A percentile compares a stretch with the other conserved stretches of the same genome.
Conservation (phyloP, 768 basidiomycete genomes). For the Pleurotus eryngii region DNA sequence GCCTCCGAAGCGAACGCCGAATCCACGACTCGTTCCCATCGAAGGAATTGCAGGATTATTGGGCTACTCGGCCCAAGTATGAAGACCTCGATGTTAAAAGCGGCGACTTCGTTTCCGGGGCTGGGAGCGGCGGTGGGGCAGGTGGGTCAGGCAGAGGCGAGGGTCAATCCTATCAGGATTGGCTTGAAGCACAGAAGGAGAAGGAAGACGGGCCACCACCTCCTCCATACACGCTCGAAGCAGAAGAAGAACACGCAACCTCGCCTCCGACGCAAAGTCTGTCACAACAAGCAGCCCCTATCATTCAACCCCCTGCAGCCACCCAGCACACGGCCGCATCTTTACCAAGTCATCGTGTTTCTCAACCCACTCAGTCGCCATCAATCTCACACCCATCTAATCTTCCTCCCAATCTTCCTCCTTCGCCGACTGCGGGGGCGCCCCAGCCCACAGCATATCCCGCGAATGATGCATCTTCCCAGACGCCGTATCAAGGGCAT, state of each 20-base stretch:
- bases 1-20: conserved; percentile 58
- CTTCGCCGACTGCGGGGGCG: not conserved
- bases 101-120: conserved; percentile 21
- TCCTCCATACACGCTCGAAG: conserved; percentile 66
- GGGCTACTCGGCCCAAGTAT: conserved; percentile 58
- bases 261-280: not conserved
- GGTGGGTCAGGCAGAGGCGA: conserved; percentile 11
- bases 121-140: conserved; percentile 12
- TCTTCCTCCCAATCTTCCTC: not conserved
- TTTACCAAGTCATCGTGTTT: not conserved
- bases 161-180: conserved; percentile 42
- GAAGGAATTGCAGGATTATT: conserved; percentile 75
- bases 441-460: not conserved
- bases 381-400: not conserved
- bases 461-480: not conserved
- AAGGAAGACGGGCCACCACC: conserved; percentile 56
- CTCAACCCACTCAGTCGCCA: not conserved
- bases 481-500: not conserved
- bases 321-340: not conserved
- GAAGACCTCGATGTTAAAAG: conserved; percentile 35
- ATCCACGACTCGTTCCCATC: conserved; percentile 62
- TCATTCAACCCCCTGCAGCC: conserved; percentile 1
- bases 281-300: conserved; percentile 1
- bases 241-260: conserved; percentile 20
- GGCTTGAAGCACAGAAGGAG: conserved; percentile 42